A percentile compares a stretch with the other conserved stretches of the same genome.
Evolutionary conservation across 208 protist species (phyloP).

Genomic region (Trichomonas vaginalis): DNA sequence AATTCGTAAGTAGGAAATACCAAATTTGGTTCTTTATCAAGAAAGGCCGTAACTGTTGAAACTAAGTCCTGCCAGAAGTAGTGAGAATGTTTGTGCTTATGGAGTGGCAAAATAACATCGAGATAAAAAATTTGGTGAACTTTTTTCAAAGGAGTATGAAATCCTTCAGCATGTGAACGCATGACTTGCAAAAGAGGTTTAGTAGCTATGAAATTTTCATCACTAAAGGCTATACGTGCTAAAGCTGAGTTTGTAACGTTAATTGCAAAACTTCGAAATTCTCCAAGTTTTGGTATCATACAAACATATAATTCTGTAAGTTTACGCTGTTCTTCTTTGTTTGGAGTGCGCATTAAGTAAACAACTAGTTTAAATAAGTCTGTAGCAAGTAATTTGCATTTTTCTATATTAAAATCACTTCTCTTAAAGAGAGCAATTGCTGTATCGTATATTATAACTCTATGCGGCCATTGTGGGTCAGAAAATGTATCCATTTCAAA

Average conservation of each 20-base stretch:
- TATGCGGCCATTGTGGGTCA: not conserved
- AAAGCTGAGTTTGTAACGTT: not conserved
- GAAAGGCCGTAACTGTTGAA: not conserved
- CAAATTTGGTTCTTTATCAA: not conserved
- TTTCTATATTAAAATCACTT: not conserved
- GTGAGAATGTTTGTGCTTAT: not conserved
- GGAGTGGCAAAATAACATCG: not conserved
- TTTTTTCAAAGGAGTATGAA: not conserved
- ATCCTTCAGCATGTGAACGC: not conserved
- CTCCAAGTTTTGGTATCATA: not conserved
- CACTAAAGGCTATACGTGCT: not conserved
- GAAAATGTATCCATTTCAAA: not conserved
- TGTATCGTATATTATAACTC: not conserved
- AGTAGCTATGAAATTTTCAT: not conserved
- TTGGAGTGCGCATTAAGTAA: not conserved
- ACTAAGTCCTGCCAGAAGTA: not conserved
- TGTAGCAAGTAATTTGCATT: too few species aligned
- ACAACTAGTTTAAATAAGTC: not conserved
- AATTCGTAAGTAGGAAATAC: not conserved
- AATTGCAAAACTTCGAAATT: not conserved
- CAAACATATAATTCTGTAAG: not conserved
- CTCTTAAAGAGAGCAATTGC: not conserved
- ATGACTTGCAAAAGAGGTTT: not conserved
- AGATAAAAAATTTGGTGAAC: not conserved
- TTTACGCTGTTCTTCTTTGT: not conserved